phyloP scores from a whole-genome alignment of 371 early-diverging fungal genomes.

The Mucor velutinosus region DNA sequence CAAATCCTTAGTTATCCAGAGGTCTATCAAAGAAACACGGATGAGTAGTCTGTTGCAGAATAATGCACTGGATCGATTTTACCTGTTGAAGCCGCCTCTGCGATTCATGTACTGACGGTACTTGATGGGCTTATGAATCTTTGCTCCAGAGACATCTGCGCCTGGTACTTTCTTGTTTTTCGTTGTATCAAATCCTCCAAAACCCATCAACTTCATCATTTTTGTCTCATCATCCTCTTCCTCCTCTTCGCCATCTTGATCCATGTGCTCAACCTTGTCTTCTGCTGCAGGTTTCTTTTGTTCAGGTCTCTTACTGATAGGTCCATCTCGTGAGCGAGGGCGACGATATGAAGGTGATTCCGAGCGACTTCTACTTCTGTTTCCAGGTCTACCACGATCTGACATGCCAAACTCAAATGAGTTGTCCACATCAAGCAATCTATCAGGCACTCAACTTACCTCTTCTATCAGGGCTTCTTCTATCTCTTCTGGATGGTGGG shows the following conservation, averaged over 20 bases:
- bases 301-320: not conserved
- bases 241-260: slow-evolving; percentile 20
- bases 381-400: slow-evolving; percentile 14
- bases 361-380: slow-evolving; percentile 15
- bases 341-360: slow-evolving; percentile 8
- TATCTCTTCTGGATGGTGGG: slow-evolving; percentile 11
- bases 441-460: not conserved
- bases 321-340: not conserved
- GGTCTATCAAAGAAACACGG: slow-evolving; percentile 22
- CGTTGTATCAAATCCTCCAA: slow-evolving; percentile 87
- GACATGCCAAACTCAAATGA: not conserved
- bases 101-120: slow-evolving; percentile 97
- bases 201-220: slow-evolving; percentile 78
- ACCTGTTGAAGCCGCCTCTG: slow-evolving; percentile 87
- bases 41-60: not conserved
- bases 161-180: slow-evolving; percentile 78
- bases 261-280: not conserved
- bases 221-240: slow-evolving; percentile 51
- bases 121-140: slow-evolving; percentile 75
- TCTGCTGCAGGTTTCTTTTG: slow-evolving; percentile 1
- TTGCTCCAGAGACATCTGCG: slow-evolving; percentile 67
- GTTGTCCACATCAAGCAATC: not conserved
- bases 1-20: slow-evolving; percentile 30
- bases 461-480: slow-evolving; percentile 19
- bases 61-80: slow-evolving; percentile 4